These are phyloP conservation scores for Fusarium beomiforme DNA, from an alignment of 2,329 filamentous ascomycete genomes.

Conservation along the genomic window DNA sequence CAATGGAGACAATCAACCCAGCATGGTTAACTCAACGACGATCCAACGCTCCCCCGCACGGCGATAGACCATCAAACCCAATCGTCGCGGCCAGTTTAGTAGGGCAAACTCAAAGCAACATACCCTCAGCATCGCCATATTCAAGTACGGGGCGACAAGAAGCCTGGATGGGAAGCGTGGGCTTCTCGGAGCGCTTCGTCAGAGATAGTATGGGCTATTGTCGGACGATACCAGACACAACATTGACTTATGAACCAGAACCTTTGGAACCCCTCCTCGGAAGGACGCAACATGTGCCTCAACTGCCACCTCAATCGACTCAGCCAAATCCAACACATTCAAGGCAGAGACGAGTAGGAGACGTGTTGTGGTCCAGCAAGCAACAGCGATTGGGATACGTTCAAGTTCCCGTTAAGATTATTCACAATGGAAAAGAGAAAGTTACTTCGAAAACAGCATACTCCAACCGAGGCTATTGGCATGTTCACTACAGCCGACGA, in stretches of 20 bases:
- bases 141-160: not conserved
- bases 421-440: not conserved
- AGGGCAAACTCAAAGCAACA: not conserved
- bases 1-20: constrained; percentile 17
- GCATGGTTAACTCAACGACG: not conserved
- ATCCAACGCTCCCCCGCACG: not conserved
- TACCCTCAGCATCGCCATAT: not conserved
- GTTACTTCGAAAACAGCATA: not conserved
- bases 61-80: not conserved
- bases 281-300: not conserved
- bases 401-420: not conserved
- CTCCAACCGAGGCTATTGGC: not conserved
- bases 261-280: constrained; percentile 35
- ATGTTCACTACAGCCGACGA: not conserved
- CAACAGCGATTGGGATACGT: not conserved
- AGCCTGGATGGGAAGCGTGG: constrained; percentile 33
- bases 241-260: constrained; percentile 3
- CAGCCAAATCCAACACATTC: not conserved
- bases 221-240: not conserved
- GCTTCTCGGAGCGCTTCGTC: constrained; percentile 27
- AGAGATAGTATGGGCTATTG: constrained; percentile 17
- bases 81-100: fast-evolving
- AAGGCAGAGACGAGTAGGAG: not conserved
- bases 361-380: not conserved
- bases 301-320: not conserved